phyloP scores from a whole-genome alignment of 2,329 filamentous ascomycete genomes.

The Trichophyton rubrum region DNA sequence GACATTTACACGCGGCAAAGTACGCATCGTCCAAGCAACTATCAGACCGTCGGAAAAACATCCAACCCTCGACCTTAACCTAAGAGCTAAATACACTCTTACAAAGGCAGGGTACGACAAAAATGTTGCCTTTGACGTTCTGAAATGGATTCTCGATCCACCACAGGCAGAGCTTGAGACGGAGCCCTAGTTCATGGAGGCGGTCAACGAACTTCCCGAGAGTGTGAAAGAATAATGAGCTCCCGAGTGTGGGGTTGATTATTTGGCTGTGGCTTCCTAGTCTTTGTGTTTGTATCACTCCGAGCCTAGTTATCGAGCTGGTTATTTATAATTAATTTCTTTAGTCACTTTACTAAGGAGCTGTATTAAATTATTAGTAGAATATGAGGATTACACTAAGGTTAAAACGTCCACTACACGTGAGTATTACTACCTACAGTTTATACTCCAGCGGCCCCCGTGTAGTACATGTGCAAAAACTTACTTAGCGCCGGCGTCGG shows the following conservation, averaged over 20 bases:
- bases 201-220: too few relatives aligned
- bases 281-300: too few relatives aligned
- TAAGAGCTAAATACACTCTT: constrained; percentile 11
- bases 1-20: constrained; percentile 9
- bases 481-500: neutral
- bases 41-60: constrained; percentile 9
- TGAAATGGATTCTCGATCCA: constrained; percentile 13
- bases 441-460: neutral
- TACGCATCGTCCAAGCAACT: constrained; percentile 9
- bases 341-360: too few relatives aligned
- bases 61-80: constrained; percentile 7
- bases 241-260: too few relatives aligned
- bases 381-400: too few relatives aligned
- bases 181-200: too few relatives aligned
- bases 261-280: too few relatives aligned
- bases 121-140: constrained; percentile 6
- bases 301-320: too few relatives aligned
- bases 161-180: neutral
- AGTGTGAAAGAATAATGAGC: too few relatives aligned
- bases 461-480: neutral
- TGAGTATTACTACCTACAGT: neutral
- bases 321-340: too few relatives aligned
- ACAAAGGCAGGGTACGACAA: constrained; percentile 8
- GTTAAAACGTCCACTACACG: too few relatives aligned
- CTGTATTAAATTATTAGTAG: too few relatives aligned